These are phyloP conservation scores for Nyctanthes arbortristis DNA, from an alignment of 257 asterid species.

Conservation along the genomic window DNA sequence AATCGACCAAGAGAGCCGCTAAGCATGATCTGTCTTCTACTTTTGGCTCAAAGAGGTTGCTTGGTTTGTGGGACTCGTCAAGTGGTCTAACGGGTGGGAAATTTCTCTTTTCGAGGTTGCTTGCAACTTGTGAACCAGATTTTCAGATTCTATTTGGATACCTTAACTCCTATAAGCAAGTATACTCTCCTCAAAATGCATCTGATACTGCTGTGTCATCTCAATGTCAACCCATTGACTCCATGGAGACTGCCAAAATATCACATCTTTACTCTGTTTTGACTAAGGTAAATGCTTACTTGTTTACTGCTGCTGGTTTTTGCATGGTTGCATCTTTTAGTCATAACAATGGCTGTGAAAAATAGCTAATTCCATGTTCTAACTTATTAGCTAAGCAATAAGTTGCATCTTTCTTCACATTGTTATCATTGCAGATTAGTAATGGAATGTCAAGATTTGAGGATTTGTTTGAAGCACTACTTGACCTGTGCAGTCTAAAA, in stretches of 20 bases:
- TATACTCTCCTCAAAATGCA: constrained; percentile 24
- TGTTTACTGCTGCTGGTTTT: constrained; percentile 16
- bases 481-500: constrained; percentile 65
- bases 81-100: constrained; percentile 54
- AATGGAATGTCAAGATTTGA: constrained; percentile 52
- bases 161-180: constrained; percentile 36
- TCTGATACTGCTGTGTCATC: constrained; percentile 31
- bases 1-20: constrained; percentile 31
- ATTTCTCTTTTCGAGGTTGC: constrained; percentile 55
- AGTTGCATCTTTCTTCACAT: no score
- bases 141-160: constrained; percentile 64
- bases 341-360: constrained; percentile 3
- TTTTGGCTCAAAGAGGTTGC: constrained; percentile 47
- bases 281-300: constrained; percentile 66
- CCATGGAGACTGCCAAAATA: constrained; percentile 58
- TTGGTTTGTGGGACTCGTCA: constrained; percentile 62
- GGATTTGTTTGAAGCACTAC: constrained; percentile 69
- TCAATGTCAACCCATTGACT: constrained; percentile 29
- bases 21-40: constrained; percentile 21
- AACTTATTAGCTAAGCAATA: no score
- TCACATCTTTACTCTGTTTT: constrained; percentile 58
- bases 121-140: constrained; percentile 60
- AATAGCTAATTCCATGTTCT: constrained; percentile 21
- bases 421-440: constrained; percentile 60
- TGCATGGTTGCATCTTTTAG: constrained; percentile 12